These are phyloP conservation scores for Diaporthe ampelina DNA, from an alignment of 2,329 filamentous ascomycete species.

Conservation along the genomic window DNA sequence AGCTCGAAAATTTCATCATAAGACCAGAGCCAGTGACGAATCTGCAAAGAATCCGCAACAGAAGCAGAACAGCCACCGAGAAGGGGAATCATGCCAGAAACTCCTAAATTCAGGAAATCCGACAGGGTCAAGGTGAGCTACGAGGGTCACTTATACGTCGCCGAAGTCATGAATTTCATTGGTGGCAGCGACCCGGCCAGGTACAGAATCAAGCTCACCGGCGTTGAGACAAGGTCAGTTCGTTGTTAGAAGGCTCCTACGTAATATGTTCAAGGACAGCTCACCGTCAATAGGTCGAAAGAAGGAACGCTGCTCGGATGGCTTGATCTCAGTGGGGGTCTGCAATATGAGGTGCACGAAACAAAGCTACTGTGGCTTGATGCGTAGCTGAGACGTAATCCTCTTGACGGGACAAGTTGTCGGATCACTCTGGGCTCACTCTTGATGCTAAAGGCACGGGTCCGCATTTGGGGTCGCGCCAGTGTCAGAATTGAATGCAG, in stretches of 20 bases:
- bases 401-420: neutral
- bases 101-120: neutral
- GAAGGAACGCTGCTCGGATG: neutral
- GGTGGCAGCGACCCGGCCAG: neutral
- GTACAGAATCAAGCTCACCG: neutral
- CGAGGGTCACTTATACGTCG: neutral
- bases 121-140: neutral
- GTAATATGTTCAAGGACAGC: neutral
- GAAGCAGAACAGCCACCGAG: neutral
- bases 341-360: neutral
- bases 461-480: neutral
- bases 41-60: neutral
- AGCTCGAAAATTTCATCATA: neutral
- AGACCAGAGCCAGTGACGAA: neutral
- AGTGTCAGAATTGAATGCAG: neutral
- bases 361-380: neutral
- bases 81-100: neutral
- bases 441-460: neutral
- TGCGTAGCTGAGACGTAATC: neutral
- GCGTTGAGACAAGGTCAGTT: neutral
- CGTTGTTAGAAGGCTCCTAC: neutral
- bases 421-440: neutral
- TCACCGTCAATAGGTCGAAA: neutral
- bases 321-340: neutral
- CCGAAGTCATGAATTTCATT: neutral